Evolutionary conservation across 2,329 filamentous ascomycete species (phyloP), one percentile per base, ranked within the genome.

Genomic region (Ophiocordyceps australis): DNA sequence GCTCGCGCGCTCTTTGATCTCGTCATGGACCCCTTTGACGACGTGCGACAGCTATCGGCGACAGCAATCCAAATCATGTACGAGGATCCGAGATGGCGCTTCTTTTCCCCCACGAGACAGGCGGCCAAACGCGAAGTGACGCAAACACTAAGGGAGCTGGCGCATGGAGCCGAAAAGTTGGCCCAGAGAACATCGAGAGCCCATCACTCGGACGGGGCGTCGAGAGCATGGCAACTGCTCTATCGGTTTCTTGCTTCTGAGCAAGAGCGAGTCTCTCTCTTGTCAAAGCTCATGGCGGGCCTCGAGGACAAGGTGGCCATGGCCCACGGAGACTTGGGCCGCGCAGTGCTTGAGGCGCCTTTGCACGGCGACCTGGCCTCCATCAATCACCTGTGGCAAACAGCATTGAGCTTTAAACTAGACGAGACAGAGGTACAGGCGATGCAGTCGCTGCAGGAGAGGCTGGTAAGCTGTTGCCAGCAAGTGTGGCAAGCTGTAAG

Each of bases 161-260:
- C 66, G 20, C 38, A 33, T 2, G 57, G 58, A 28, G 66, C 70
- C 2, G 64, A 74, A 29, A 47, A 50, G 4, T 54, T 67, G 18
- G 74, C 80, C 30, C 60, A 71, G 14, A 58, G 55, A 15, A 92
- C 82, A 5, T 81, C 81, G 14, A 67, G 89, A 32, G 86, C 83
- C 9, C 85, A 95, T 43, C 81, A 93, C 45, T 83, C 85, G 2
- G 86, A 98, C 49, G 86, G 86, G 8, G 74, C 89, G 24, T 86
- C 85, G 18, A 72, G 81, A 27, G 60, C 75, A 3, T 77, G 75
- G 32, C 71, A 78, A 21, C 53, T 92, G 11, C 47, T 82, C 4
- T 80, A 74, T 41, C 55, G 57, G 21, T 67, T 72, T 43, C 55
- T 65, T 10, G 41, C 42, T 12, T 47, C 46, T 2, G 43, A 50